Base-by-base conservation (phyloP, 148 eudicot species). In the Silene latifolia region DNA sequence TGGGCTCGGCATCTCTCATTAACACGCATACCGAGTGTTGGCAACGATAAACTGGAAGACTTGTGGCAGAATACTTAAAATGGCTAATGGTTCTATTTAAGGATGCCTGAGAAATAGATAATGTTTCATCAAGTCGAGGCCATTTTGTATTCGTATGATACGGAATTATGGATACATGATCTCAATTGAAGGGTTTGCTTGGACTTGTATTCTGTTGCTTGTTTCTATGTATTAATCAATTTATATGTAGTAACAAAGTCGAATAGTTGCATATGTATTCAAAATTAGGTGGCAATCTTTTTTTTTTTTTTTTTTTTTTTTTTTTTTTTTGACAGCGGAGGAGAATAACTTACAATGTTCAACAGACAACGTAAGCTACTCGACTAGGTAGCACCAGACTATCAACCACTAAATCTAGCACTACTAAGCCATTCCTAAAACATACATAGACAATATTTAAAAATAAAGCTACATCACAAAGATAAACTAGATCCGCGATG, bases 21-120 rank as follows among this genome's bases (percentile, higher is more conserved):
- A 25, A 9, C 35, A 23, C 66, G 48, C 71, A 29, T 65, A 20
- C 19, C 9, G 24, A 39, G 29, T 20, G 35, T 47, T 73, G 73
- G 67, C 71, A 23, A 77, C 11, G 56, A 25, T 56, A 66, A 54
- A 74, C 47, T 70, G 59, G 46, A n/a, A 24, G 21, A 57, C 48
- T 32, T 17, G 58, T 6, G 18, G 29, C 5, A 42, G 15, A 67
- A 27, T 0, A 32, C 42, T 15, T 46, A 27, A 35, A 62, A 25
- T 69, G 79, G 62, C 67, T 53, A 47, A 75, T 35, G 17, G 27
- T 51, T 54, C 42, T 39, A 71, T 56, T 46, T 39, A 24, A 23
- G 47, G 62, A 5, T 46, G 44, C 46, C 66, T 66, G 54, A 67
- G 20, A 35, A 70, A 10, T 53, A 44, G 42, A 64, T n/a, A 63